Percentiles rank a stretch among this genome's conserved stretches.
phyloP scores from a whole-genome alignment of 495 filamentous ascomycete genomes.

The Gamarada debralockiae region DNA sequence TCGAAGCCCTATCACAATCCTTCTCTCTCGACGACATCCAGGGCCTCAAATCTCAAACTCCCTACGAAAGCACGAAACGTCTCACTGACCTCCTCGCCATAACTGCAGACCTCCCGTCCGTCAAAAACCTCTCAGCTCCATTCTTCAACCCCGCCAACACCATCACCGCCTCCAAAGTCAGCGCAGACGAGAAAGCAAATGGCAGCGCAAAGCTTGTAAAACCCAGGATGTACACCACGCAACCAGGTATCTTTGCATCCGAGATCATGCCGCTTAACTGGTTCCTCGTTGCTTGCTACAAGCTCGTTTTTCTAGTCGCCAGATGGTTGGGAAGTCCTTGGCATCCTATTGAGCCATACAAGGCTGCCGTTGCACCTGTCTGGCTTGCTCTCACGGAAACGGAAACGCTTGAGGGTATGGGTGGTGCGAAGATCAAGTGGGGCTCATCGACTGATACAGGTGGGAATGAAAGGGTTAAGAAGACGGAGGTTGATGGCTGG shows the following conservation, averaged over 20 bases:
- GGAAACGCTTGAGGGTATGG: conserved; percentile 57
- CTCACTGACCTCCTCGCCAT: conserved; percentile 79
- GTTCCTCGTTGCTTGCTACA: conserved; percentile 61
- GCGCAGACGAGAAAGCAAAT: conserved; percentile 8
- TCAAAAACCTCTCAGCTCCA: conserved; percentile 47
- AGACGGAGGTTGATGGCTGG: conserved; percentile 83
- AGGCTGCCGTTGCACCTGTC: conserved; percentile 69
- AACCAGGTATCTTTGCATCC: conserved; percentile 85
- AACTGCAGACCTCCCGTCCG: conserved; percentile 64
- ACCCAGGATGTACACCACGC: conserved; percentile 57
- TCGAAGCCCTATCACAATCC: conserved; percentile 58
- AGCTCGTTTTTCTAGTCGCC: conserved; percentile 62
- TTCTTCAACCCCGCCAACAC: conserved; percentile 30
- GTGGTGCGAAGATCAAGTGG: conserved; percentile 69
- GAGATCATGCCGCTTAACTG: conserved; percentile 67
- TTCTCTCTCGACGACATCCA: conserved; percentile 73
- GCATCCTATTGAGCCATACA: conserved; percentile 72
- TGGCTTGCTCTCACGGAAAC: conserved; percentile 76
- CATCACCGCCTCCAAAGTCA: conserved; percentile 15
- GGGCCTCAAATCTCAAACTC: conserved; percentile 50
- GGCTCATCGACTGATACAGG: conserved; percentile 59
- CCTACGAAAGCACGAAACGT: conserved; percentile 85
- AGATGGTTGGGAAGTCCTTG: conserved; percentile 84
- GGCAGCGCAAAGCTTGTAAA: conserved; percentile 17
- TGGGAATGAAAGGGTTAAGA: conserved; percentile 57